These are phyloP conservation scores for Blastobotrys serpentis DNA, from an alignment of 1,139 yeast genomes.

Conservation along the genomic window DNA sequence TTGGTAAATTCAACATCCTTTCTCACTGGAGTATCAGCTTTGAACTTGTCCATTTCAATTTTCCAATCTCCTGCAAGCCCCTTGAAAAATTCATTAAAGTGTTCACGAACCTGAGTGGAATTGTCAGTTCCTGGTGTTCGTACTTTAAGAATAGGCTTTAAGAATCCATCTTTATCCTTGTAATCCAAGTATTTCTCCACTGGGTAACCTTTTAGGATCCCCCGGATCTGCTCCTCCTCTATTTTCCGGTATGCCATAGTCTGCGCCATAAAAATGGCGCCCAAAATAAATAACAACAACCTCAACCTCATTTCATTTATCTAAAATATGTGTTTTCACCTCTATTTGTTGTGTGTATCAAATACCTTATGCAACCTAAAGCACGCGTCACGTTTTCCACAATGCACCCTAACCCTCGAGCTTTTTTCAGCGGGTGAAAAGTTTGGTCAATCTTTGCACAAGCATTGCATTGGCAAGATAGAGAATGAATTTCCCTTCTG, in stretches of 20 bases:
- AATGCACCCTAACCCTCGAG: too few relatives aligned
- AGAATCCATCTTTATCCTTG: conserved; percentile 27
- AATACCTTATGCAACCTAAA: too few relatives aligned
- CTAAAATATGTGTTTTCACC: too few relatives aligned
- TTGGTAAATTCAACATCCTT: conserved; percentile 46
- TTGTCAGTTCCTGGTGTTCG: conserved; percentile 50
- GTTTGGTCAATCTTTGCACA: too few relatives aligned
- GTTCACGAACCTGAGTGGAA: conserved; percentile 41
- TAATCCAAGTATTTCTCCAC: conserved; percentile 23
- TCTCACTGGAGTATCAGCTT: conserved; percentile 40
- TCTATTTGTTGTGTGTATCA: too few relatives aligned
- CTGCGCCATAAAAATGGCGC: background rate
- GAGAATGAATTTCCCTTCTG: too few relatives aligned
- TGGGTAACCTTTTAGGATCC: conserved; percentile 9
- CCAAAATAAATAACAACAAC: background rate
- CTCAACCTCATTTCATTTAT: background rate
- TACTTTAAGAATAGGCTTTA: conserved; percentile 37
- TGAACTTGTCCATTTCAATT: conserved; percentile 44
- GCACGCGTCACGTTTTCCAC: background rate
- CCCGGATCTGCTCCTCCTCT: conserved; percentile 5
- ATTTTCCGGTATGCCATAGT: conserved; percentile 7
- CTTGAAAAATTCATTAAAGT: conserved; percentile 35
- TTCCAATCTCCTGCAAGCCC: conserved; percentile 39
- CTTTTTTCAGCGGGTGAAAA: too few relatives aligned
- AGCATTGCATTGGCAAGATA: too few relatives aligned